Evolutionary conservation across 495 filamentous ascomycete species (phyloP), one percentile per base, ranked within the genome.

Genomic region (Aspergillus conjunctus): DNA sequence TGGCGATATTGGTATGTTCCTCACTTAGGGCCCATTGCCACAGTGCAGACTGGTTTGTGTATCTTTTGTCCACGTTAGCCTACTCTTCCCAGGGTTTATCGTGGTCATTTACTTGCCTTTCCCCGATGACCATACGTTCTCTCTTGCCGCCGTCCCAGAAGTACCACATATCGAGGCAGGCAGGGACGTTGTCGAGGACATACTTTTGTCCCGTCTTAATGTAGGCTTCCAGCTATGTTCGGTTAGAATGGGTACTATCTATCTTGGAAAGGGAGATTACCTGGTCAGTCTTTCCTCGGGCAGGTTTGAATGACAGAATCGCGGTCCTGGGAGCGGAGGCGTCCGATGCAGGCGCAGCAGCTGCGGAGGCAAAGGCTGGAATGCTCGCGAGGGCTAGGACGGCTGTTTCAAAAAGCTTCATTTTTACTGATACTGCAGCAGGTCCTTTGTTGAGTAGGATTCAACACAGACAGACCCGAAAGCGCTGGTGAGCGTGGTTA

Each of bases 151-250:
- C 22, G 6, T 50, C 22, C 15, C 46, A 22, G 12, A 50, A 50
- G 22, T 50, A 50, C 46, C 46, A 50, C n/a, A 50, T 50, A 22
- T 50, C 46, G 12, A 50, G 46, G 12, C 46, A 50, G 18, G n/a
- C 20, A 20, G 46, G 46, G 15, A 50, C 12, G 12, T 50, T 50
- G n/a, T 20, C n/a, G n/a, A 15, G 46, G 6, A 50, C 22, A 12
- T 50, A 50, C 1, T 18, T 20, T 22, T 50, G 46, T 7, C 46
- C 46, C 20, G 18, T 26, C 46, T 50, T 22, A 11, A 50, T 2
- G 22, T 50, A 50, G 18, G 12, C 46, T 20, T 18, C 46, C 12
- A 50, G 20, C 46, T 50, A 50, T 7, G 44, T 48, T 8, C 1
- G 20, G 7, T 50, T 22, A 50, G 46, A 7, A 5, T 22, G 15